Conservation (phyloP, 345 rosid genomes). For the Eucalyptus victrix region DNA sequence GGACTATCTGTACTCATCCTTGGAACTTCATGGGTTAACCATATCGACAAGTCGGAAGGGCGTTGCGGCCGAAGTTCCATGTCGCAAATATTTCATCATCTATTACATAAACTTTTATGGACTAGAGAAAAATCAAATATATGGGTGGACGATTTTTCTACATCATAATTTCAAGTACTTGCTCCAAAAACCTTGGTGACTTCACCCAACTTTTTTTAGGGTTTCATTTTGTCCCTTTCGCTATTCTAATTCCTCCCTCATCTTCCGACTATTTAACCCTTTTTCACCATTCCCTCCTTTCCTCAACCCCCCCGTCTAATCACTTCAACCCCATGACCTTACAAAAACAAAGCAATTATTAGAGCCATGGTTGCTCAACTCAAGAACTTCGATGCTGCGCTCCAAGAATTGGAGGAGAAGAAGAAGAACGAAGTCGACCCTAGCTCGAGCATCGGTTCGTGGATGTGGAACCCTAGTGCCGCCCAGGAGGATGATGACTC, state of each 20-base stretch:
- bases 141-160: background rate
- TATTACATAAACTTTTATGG: background rate
- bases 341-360: background rate
- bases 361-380: conserved; percentile 34
- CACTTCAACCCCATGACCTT: background rate
- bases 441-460: conserved; percentile 1
- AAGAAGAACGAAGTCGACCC: conserved; percentile 3
- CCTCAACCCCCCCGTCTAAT: background rate
- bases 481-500: conserved; percentile 49
- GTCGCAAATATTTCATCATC: background rate
- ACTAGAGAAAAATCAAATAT: background rate
- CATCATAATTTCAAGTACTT: background rate
- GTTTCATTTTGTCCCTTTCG: background rate
- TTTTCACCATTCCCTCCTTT: background rate
- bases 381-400: background rate
- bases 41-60: background rate
- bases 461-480: conserved; percentile 70
- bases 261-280: background rate
- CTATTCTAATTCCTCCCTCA: background rate
- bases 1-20: background rate
- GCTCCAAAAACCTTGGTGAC: background rate
- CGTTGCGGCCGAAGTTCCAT: background rate
- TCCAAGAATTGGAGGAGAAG: background rate
- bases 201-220: background rate
- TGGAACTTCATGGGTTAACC: background rate